Base-by-base conservation (phyloP, 176 grass and related monocot species). In the Cenchrus americanus region DNA sequence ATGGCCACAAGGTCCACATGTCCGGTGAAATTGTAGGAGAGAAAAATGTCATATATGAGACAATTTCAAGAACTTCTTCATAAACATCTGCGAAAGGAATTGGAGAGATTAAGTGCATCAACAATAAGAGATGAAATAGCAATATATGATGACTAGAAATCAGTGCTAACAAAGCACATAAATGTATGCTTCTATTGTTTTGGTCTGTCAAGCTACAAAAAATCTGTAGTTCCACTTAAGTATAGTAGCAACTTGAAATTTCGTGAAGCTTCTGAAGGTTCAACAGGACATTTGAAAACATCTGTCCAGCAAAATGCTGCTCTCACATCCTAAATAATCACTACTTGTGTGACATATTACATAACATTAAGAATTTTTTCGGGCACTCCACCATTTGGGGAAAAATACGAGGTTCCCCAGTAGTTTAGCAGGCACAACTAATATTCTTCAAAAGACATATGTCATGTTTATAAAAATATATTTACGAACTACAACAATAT, bases 1-100 rank as follows among this genome's bases (percentile, higher is more conserved):
- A 65, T 18, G 94, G 92, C 94, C 94, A 97, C 52, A 97, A 86
- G 83, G 89, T 94, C 94, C 94, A 97, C 94, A 94, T 94, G 40
- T 94, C 85, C 80, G 90, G 66, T 77, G 94, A 97, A 87, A 97
- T 97, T 21, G 94, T 88, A 51, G 92, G 94, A 0, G 94, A 97
- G 83, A 92, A 94, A 86, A 97, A 90, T 57, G 92, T 92, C 92
- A 97, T 94, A 70, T 97, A 97, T 23, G 94, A 97, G 32, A 94
- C 82, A 86, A 97, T 92, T 88, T 97, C 94, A 52, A 97, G 76
- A 82, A 97, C 89, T 94, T 97, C 94, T 75, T 97, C 94, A 73
- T 93, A 97, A 82, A 97, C 92, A 97, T 97, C 94, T 97, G 86
- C 12, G 34, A 82, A 40, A 40, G 1, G 48, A 84, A 75, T 74